Base-by-base conservation (phyloP, 2,329 filamentous ascomycete species). In the Penicillium sp. region DNA sequence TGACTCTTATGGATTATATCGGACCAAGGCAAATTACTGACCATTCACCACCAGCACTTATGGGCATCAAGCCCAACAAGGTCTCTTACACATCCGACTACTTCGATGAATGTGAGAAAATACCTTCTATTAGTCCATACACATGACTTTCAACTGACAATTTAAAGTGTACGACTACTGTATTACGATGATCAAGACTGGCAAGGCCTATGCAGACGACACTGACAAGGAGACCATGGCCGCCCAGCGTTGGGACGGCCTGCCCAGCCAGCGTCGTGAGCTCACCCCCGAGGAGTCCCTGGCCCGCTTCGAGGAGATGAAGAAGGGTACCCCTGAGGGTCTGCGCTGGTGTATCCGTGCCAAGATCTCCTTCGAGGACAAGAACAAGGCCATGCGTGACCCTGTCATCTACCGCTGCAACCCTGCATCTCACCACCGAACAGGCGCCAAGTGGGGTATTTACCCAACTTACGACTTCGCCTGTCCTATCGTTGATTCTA, bases 321-420 rank as follows among this genome's bases (percentile, higher is more conserved):
- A 93, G 81, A 83, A 85, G 55, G 93, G 89, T 45, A 89, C 87
- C 3, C 85, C 89, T 49, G 88, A 93, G 74, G 95, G 95, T 58
- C 78, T 87, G 49, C 86, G 84, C 71, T 93, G 93, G 86, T 97
- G 92, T 78, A 96, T 99, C 65, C 90, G 95, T 59, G 95, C 95
- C 57, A 97, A 96, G 82, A 91, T 98, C 67, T 93, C 91, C 1
- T 86, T 90, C 66, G 91, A 96, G 75, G 90, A 95, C 78, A 90
- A 90, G 63, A 98, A 99, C 82, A 96, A 96, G 78, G 92, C 95
- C 53, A 88, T 98, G 85, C 86, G 95, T 64, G 95, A 99, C 75
- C 95, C 95, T 13, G 93, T 98, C 76, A 96, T 99, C 75, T 98
- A 97, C 83, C 88, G 95, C 65, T 97, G 92, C 85, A 96, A 96